These are phyloP conservation scores for Annulohypoxylon moriforme DNA, from an alignment of 495 filamentous ascomycete genomes.

Conservation along the genomic window DNA sequence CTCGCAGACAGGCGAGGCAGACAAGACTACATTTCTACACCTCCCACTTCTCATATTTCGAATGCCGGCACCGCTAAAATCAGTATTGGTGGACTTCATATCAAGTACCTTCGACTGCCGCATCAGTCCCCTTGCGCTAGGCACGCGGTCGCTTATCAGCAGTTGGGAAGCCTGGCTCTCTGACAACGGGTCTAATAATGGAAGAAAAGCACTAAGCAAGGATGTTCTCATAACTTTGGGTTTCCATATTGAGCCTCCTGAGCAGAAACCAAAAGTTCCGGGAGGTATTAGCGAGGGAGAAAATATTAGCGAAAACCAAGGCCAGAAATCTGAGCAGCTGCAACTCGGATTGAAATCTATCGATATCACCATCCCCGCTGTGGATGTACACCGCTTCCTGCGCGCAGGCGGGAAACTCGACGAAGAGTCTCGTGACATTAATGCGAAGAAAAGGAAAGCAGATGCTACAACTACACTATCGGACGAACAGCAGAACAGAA, in stretches of 20 bases:
- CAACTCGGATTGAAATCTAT: constrained; percentile 53
- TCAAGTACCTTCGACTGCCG: constrained; percentile 60
- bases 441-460: constrained; percentile 21
- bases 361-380: constrained; percentile 56
- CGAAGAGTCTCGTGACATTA: neutral
- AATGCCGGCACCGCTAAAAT: constrained; percentile 58
- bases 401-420: constrained; percentile 28
- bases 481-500: constrained; percentile 46
- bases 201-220: constrained; percentile 42
- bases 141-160: constrained; percentile 54
- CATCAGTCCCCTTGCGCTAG: constrained; percentile 55
- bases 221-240: constrained; percentile 56
- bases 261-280: neutral
- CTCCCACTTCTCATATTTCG: constrained; percentile 59
- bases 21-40: constrained; percentile 43
- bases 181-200: constrained; percentile 35
- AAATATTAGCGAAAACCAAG: neutral
- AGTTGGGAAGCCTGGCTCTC: constrained; percentile 57
- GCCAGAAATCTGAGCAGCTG: constrained; percentile 9
- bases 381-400: constrained; percentile 49
- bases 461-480: constrained; percentile 19
- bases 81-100: constrained; percentile 57
- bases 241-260: constrained; percentile 49
- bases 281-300: neutral
- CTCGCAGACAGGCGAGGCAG: constrained; percentile 7